Conservation (phyloP, 225 moss, liverwort and hornwort genomes). For the Sphagnum tenellum region DNA sequence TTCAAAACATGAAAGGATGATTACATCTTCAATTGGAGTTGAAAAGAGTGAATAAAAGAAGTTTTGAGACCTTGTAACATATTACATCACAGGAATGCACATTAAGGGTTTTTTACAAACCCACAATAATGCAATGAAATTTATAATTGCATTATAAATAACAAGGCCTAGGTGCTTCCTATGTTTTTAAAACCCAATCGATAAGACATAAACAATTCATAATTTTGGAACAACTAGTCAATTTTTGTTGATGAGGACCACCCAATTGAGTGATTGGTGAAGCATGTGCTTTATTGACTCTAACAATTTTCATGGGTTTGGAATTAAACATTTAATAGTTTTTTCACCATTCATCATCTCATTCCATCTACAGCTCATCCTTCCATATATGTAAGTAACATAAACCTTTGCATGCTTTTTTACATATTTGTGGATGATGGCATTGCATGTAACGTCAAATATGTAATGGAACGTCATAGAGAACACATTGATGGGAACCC, state of each 20-base stretch:
- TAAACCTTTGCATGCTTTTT: background rate
- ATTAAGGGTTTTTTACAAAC: too few species aligned
- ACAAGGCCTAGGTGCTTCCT: too few species aligned
- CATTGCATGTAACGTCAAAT: background rate
- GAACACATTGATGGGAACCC: too few species aligned
- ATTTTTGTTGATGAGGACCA: background rate
- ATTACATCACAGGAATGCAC: too few species aligned
- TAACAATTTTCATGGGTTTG: conserved; percentile 1
- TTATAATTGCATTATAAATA: too few species aligned
- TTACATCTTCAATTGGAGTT: too few species aligned
- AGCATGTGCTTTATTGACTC: background rate
- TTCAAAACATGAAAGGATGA: too few species aligned
- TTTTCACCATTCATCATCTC: background rate
- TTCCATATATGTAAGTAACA: background rate
- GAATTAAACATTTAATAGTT: conserved; percentile 1
- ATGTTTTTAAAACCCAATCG: background rate
- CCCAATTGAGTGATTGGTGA: background rate
- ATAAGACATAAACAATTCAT: conserved; percentile 1
- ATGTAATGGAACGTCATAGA: too few species aligned
- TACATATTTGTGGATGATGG: conserved; percentile 3
- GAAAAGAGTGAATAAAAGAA: too few species aligned
- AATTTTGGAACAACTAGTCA: conserved; percentile 1
- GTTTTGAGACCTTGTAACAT: too few species aligned
- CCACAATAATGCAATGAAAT: too few species aligned
- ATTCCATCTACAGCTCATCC: background rate